Evolutionary conservation across 805 yeast genomes (phyloP).

Genomic region (Hanseniaspora pseudoguilliermondii): DNA sequence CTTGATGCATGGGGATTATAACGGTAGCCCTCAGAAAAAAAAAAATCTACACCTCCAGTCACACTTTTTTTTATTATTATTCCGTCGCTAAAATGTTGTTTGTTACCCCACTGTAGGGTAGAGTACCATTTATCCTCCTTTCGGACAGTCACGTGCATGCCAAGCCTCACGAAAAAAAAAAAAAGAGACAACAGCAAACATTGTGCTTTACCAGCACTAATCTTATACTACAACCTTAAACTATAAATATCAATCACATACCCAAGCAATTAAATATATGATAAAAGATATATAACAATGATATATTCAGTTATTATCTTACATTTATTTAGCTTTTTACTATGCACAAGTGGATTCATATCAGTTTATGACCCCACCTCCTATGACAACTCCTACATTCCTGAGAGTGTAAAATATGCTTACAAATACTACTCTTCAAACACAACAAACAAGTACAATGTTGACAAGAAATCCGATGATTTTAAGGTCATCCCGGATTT

Average conservation of each 20-base stretch:
- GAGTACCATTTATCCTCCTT: no score
- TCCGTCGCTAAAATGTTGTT: no score
- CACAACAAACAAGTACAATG: constrained; percentile 1
- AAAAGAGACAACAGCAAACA: no score
- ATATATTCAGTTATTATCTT: neutral
- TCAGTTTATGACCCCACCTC: neutral
- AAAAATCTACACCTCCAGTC: no score
- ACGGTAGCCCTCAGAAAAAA: no score
- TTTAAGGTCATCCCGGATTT: constrained; percentile 22
- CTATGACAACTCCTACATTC: neutral
- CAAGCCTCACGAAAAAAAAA: no score
- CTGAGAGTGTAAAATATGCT: neutral
- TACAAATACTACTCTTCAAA: neutral
- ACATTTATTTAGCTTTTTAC: neutral
- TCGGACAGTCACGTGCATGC: no score
- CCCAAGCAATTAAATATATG: neutral
- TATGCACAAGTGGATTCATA: neutral
- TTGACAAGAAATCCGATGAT: constrained; percentile 10
- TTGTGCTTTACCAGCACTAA: no score
- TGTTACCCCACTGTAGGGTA: no score
- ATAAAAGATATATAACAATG: neutral
- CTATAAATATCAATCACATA: neutral
- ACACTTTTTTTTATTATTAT: no score
- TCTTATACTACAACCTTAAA: no score
- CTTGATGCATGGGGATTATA: no score